phyloP scores from a whole-genome alignment of 306 rosid species.

The Dryas octopetala region DNA sequence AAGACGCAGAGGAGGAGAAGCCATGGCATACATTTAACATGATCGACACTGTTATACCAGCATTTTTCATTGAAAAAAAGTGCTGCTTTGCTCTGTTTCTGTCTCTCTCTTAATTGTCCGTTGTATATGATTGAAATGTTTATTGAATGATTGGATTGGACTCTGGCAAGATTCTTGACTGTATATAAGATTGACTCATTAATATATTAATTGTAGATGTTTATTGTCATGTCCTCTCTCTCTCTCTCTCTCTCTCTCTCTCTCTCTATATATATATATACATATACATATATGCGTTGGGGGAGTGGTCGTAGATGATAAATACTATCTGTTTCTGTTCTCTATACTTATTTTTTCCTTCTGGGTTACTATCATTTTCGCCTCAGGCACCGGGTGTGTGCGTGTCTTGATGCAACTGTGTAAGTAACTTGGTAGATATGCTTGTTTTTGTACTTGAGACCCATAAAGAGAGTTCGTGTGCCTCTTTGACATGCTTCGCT shows the following conservation, averaged over 20 bases:
- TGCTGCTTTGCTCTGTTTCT: constrained; percentile 11
- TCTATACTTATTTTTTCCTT: neutral
- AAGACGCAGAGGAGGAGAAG: constrained; percentile 24
- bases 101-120: neutral
- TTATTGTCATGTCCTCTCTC: neutral
- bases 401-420: too few relatives aligned
- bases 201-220: neutral
- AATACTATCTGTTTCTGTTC: neutral
- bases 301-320: neutral
- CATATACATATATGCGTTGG: too few relatives aligned
- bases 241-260: too few relatives aligned
- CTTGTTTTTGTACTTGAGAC: too few relatives aligned
- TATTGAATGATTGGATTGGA: constrained; percentile 16
- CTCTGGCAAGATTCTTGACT: constrained; percentile 22
- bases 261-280: too few relatives aligned
- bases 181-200: constrained; percentile 12
- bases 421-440: too few relatives aligned
- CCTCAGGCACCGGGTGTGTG: too few relatives aligned
- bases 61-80: constrained; percentile 10
- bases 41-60: constrained; percentile 16
- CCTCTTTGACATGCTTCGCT: too few relatives aligned
- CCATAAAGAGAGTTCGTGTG: too few relatives aligned
- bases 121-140: constrained; percentile 32
- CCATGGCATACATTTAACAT: constrained; percentile 30
- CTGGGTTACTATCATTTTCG: neutral